Evolutionary conservation across 2,329 filamentous ascomycete genomes (phyloP).

Genomic region (Calonectria pseudoturangicola): DNA sequence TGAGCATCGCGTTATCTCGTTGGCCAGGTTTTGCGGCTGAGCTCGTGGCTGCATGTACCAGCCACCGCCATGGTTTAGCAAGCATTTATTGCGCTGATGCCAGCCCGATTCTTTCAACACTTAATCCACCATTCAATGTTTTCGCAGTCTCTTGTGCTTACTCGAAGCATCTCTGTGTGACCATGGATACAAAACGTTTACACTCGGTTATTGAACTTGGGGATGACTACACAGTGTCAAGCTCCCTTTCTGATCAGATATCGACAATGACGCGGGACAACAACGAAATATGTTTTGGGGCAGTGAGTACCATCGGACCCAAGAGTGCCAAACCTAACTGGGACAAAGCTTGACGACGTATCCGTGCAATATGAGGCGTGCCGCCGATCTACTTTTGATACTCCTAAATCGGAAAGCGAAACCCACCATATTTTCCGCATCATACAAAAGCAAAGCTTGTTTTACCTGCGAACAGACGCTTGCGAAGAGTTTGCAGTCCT

Average conservation of each 20-base stretch:
- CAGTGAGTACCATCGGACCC: constrained; percentile 7
- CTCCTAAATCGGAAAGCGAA: neutral
- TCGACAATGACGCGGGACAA: too few species aligned
- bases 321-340: too few species aligned
- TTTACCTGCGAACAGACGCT: neutral
- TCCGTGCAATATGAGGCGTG: neutral
- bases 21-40: neutral
- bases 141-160: neutral
- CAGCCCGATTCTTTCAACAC: neutral
- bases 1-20: neutral
- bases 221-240: neutral
- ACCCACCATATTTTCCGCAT: neutral
- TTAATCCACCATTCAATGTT: too few species aligned
- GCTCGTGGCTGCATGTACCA: neutral
- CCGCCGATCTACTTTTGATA: neutral
- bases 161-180: neutral
- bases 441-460: neutral
- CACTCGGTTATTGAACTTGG: neutral
- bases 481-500: constrained; percentile 24
- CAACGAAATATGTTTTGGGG: constrained; percentile 28
- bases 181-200: neutral
- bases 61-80: neutral
- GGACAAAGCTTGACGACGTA: neutral
- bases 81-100: too few species aligned
- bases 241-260: neutral